These are phyloP conservation scores for Psilocybe azurescens DNA, from an alignment of 768 basidiomycete genomes.

Conservation along the genomic window DNA sequence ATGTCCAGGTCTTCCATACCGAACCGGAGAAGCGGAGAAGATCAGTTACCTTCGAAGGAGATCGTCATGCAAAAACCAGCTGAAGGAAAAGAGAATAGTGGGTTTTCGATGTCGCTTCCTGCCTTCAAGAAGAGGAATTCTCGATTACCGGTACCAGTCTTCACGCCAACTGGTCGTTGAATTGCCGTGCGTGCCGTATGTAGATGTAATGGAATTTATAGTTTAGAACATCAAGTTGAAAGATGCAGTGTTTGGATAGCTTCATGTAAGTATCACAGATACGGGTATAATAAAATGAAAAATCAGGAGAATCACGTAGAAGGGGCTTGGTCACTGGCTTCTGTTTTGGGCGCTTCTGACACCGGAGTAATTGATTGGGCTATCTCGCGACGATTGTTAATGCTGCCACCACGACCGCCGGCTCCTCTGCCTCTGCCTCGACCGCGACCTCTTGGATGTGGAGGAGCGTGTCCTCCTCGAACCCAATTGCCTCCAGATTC, in stretches of 20 bases:
- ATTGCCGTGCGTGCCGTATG: background rate
- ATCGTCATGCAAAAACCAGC: background rate
- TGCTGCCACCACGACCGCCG: conserved; percentile 18
- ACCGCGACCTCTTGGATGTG: conserved; percentile 15
- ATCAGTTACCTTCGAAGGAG: conserved; percentile 3
- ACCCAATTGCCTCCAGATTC: conserved; percentile 14
- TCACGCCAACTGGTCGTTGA: conserved; percentile 3
- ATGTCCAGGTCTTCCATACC: background rate
- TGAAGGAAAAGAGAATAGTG: conserved; percentile 15
- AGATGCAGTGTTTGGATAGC: conserved; percentile 1
- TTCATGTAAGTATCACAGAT: background rate
- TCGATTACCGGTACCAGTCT: conserved; percentile 18
- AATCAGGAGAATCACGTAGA: background rate
- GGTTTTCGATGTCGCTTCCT: conserved; percentile 10
- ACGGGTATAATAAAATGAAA: conserved; percentile 15
- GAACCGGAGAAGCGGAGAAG: background rate
- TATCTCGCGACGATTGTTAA: conserved; percentile 4
- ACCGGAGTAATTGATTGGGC: background rate
- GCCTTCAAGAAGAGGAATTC: conserved; percentile 12
- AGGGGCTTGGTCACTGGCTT: background rate
- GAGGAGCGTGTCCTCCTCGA: conserved; percentile 22
- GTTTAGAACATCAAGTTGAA: background rate
- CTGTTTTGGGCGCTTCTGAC: background rate
- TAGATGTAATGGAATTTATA: background rate
- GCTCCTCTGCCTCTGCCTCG: conserved; percentile 23